Evolutionary conservation across 2,329 filamentous ascomycete species (phyloP).

Genomic region (Epichloe gansuensis): DNA sequence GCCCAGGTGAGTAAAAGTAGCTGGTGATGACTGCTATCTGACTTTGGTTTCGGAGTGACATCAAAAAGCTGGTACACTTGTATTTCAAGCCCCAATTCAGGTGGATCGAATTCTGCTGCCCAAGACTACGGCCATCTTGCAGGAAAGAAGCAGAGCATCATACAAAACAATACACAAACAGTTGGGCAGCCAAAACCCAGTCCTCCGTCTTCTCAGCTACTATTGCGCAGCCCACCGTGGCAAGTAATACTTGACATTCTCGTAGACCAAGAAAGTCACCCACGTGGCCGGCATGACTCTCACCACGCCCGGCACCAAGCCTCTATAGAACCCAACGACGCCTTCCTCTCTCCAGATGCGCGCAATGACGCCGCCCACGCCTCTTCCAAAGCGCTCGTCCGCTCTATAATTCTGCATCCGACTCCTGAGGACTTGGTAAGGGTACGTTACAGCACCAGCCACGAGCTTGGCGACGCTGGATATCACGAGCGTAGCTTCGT

Average conservation of each 20-base stretch:
- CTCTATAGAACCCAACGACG: slow-evolving; percentile 75
- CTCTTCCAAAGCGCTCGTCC: slow-evolving; percentile 57
- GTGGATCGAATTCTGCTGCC: no score
- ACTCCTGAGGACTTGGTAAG: slow-evolving; percentile 84
- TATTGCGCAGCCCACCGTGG: slow-evolving; percentile 24
- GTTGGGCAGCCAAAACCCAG: no score
- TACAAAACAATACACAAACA: no score
- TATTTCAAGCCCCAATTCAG: no score
- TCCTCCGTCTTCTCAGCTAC: not conserved
- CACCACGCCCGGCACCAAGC: slow-evolving; percentile 76
- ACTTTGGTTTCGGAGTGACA: no score
- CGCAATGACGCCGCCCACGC: slow-evolving; percentile 53
- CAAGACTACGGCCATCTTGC: no score
- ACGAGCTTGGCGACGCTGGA: slow-evolving; percentile 75
- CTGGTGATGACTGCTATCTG: no score
- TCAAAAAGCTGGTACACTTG: no score
- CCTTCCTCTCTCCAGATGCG: slow-evolving; percentile 75
- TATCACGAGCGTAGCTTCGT: slow-evolving; percentile 66
- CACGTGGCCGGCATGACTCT: slow-evolving; percentile 89
- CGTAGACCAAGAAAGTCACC: slow-evolving; percentile 94
- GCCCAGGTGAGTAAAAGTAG: no score
- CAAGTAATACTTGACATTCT: slow-evolving; percentile 73
- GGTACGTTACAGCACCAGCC: slow-evolving; percentile 83
- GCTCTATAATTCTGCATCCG: slow-evolving; percentile 83
- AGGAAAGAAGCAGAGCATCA: no score